Evolutionary conservation across 805 yeast species (phyloP).

Genomic region (Candida awuae): DNA sequence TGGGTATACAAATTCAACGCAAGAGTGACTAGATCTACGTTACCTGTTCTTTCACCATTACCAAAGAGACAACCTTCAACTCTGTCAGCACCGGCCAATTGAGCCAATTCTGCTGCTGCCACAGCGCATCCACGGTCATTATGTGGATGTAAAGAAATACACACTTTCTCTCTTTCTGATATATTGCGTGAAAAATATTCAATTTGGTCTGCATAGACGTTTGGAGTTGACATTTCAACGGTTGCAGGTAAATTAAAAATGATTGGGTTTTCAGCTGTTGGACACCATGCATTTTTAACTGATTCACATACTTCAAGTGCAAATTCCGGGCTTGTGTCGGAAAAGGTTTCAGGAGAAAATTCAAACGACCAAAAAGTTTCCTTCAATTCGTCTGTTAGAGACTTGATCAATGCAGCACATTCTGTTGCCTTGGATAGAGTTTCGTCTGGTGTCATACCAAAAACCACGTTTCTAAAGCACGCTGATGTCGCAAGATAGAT

Average conservation of each 20-base stretch:
- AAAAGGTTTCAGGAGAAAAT: constrained; percentile 75
- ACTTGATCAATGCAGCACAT: constrained; percentile 53
- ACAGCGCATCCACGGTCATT: constrained; percentile 84
- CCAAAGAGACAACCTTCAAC: constrained; percentile 83
- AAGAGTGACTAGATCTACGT: constrained; percentile 72
- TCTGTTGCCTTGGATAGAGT: constrained; percentile 53
- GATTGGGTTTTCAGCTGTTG: constrained; percentile 55
- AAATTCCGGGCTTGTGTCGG: constrained; percentile 60
- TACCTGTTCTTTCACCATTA: constrained; percentile 84
- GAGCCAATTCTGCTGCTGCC: constrained; percentile 81
- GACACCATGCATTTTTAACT: constrained; percentile 69
- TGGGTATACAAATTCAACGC: constrained; percentile 75
- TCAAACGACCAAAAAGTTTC: constrained; percentile 67
- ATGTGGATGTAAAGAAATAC: constrained; percentile 75
- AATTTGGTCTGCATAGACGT: constrained; percentile 77
- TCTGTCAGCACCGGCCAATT: constrained; percentile 81
- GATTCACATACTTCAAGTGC: constrained; percentile 64
- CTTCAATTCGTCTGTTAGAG: constrained; percentile 39
- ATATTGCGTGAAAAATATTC: constrained; percentile 62
- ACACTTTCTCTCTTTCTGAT: constrained; percentile 58
- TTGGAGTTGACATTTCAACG: constrained; percentile 75
- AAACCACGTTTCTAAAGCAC: constrained; percentile 64
- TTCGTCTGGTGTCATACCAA: constrained; percentile 53
- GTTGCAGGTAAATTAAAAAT: constrained; percentile 82
- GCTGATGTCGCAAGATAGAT: constrained; percentile 71